Base-by-base conservation (phyloP, 2,329 filamentous ascomycete species). In the Aspergillus alliaceus region DNA sequence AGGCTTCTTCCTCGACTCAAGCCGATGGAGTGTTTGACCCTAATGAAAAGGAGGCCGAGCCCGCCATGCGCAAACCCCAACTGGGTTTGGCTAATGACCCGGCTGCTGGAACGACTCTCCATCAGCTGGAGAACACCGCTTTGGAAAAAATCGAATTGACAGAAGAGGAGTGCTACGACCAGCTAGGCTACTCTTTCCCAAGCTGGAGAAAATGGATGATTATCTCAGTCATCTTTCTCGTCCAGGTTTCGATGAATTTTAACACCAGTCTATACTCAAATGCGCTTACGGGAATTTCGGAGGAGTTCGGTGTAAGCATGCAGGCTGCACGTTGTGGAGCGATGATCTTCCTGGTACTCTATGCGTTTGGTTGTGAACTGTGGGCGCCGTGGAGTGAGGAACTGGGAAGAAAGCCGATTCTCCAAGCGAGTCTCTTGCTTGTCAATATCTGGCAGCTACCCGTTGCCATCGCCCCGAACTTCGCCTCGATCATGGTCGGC, bases 331-430 rank as follows among this genome's bases (percentile, higher is more conserved):
- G 90, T 54, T 83, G 85, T 56, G 90, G 90, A 69, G 89, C 90
- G 58, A 88, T 90, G 76, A 84, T 92, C 60, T 95, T 93, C 76
- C 76, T 96, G 37, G 82, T 95, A 51, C 74, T 87, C 2, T 95
- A 96, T 71, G 90, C 90, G 35, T 93, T 95, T 70, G 91, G 91
- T 34, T 95, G 91, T 71, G 91, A 95, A 73, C 81, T 93, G 0
- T 95, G 91, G 91, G 91, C 91, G 0, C 91, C 91, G 0, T 95
- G 90, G 89, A 90, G 86, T 46, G 91, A 96, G 71, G 91, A 95
- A 67, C 80, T 93, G 50, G 91, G 91, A 20, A 85, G 91, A 50
- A 89, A 86, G 78, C 87, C 87, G 1, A 83, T 95, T 54, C 80
- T 93, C 22, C 90, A 93, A 79, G 75, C 82, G 24, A 90, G 86